Evolutionary conservation across 2,329 filamentous ascomycete species (phyloP), one percentile per base, ranked within the genome.

Genomic region (Aspergillus amoenus): DNA sequence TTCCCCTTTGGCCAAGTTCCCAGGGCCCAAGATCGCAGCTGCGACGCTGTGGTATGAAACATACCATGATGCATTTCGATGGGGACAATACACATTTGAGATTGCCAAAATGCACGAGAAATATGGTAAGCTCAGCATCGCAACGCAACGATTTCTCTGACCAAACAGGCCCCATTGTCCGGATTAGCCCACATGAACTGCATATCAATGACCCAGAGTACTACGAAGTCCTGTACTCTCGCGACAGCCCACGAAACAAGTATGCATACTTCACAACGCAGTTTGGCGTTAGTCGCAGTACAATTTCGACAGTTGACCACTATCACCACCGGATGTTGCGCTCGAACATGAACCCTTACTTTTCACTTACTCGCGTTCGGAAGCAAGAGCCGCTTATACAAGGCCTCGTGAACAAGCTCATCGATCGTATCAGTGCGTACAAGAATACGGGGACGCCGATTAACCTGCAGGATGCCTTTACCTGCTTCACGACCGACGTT

Each of bases 401-500:
- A 5, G 30, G 24, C 3, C 54, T 66, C 4, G 60, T 65, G 5
- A 43, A 64, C 46, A 65, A 60, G 56, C 62, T 67, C 5, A 63
- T 59, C 24, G 41, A 48, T 44, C 65, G 63, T 9, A 30, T 67
- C 2, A 51, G 55, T 18, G 61, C 54, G n/a, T 64, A 58, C 40
- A 55, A 47, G 46, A 52, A 40, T 7, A 45, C 52, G 1, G 52
- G 43, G 3, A 37, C n/a, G 4, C 57, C 60, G 2, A 50, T 66
- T 17, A 57, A 58, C 30, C 44, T 60, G 4, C 57, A 64, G n/a
- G 44, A 66, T 34, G 64, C 71, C 1, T 76, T 73, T 54, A 71
- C 69, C 12, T 74, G 73, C 15, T 65, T 77, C 32, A 72, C 74
- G 2, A 76, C 74, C 15, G 77, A 80, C 34, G 71, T 79, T 49